A percentile compares a stretch with the other conserved stretches of the same genome.
Evolutionary conservation across 2,329 filamentous ascomycete species (phyloP).

Genomic region (Calonectria multiphialidica): DNA sequence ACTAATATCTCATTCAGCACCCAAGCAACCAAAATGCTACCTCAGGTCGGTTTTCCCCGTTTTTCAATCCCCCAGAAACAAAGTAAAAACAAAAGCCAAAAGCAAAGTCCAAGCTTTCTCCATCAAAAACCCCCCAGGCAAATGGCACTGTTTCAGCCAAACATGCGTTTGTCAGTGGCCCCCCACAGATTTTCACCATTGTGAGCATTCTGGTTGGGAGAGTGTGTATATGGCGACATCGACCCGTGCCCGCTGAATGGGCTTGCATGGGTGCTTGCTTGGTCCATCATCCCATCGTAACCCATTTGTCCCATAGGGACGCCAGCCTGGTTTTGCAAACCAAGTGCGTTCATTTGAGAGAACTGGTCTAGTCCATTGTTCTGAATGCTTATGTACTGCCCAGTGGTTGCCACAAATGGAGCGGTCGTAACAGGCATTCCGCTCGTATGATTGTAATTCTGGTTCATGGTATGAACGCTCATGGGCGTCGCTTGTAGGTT

Average conservation of each 20-base stretch:
- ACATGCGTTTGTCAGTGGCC: constrained; percentile 30
- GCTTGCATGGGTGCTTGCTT: constrained; percentile 49
- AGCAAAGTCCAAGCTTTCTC: neutral
- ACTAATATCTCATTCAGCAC: neutral
- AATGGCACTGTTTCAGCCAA: constrained; percentile 17
- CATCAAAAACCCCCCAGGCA: neutral
- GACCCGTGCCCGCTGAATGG: constrained; percentile 53
- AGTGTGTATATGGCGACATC: constrained; percentile 49
- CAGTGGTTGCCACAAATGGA: constrained; percentile 38
- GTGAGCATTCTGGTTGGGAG: constrained; percentile 46
- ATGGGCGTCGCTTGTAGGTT: constrained; percentile 43
- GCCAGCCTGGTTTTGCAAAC: constrained; percentile 44
- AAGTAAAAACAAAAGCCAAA: neutral
- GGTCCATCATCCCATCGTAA: constrained; percentile 48
- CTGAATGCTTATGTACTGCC: constrained; percentile 42
- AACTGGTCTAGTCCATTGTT: constrained; percentile 48
- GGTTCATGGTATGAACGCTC: constrained; percentile 42
- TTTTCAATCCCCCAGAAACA: neutral
- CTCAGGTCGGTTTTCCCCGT: neutral
- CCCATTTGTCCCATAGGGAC: constrained; percentile 45
- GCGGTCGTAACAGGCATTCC: constrained; percentile 39
- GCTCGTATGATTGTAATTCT: constrained; percentile 39
- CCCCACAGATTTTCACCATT: constrained; percentile 41
- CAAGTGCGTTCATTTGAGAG: constrained; percentile 47
- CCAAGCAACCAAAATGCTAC: neutral